phyloP scores from a whole-genome alignment of 352 stramenopile genomes.

The Globisporangium mamillatum region DNA sequence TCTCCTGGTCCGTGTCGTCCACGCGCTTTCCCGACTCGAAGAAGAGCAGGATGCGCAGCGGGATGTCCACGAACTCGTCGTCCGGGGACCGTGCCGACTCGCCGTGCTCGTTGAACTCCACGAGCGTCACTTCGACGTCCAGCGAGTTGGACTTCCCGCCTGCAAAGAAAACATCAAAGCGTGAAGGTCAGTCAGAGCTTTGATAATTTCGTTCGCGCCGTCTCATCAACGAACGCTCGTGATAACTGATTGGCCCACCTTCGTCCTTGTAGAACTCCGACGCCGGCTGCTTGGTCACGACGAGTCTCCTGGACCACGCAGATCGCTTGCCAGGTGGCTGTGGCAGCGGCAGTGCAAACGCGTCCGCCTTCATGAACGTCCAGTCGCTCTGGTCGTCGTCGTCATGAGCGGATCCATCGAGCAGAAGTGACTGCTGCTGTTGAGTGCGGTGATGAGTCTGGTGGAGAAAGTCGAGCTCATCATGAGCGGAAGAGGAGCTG shows the following conservation, averaged over 20 bases:
- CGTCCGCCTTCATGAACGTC: conserved; percentile 18
- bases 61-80: conserved; percentile 79
- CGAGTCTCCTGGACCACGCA: conserved; percentile 68
- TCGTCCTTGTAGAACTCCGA: conserved; percentile 90
- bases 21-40: conserved; percentile 86
- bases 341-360: not conserved
- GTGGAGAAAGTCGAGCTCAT: conserved; percentile 15
- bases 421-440: conserved; percentile 3
- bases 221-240: not conserved
- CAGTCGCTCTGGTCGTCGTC: conserved; percentile 16
- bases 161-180: conserved; percentile 1
- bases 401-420: not conserved
- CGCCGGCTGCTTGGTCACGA: conserved; percentile 82
- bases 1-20: conserved; percentile 82
- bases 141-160: conserved; percentile 79
- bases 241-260: conserved; percentile 24
- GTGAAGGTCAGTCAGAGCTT: not conserved
- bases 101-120: conserved; percentile 75
- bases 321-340: conserved; percentile 27
- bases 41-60: conserved; percentile 73
- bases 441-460: conserved; percentile 1
- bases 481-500: not conserved
- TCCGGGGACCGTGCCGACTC: conserved; percentile 61
- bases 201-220: not conserved
- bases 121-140: conserved; percentile 73